Conservation (phyloP, 78 protist species). For the slime mould (Dictyostelium discoideum) region dicty_2.7 NC_007089.4:1892501-1893000, state of each 20-base stretch:
- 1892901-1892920: conserved; percentile 93
- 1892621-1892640: background rate
- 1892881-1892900: conserved; percentile 96
- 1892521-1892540: conserved; percentile 97
- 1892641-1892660: no score
- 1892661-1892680: no score
- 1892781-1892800: conserved; percentile 99
- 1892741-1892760: conserved; percentile 96
- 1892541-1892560: conserved; percentile 97
- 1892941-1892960: conserved; percentile 92
- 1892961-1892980: conserved; percentile 83
- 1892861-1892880: conserved; percentile 99
- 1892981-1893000: conserved; percentile 96
- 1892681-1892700: background rate
- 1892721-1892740: conserved; percentile 83
- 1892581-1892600: conserved; percentile 97
- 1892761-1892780: conserved; percentile 98
- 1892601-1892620: conserved; percentile 95
- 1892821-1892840: conserved; percentile 93
- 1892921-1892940: conserved; percentile 91
- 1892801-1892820: conserved; percentile 97
- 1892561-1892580: conserved; percentile 95
- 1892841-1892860: conserved; percentile 94
- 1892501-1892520: conserved; percentile 99
- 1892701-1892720: background rate